Evolutionary conservation across 257 asterid genomes (phyloP), one percentile per base, ranked within the genome.

Genomic region (Hygrophila difformis): DNA sequence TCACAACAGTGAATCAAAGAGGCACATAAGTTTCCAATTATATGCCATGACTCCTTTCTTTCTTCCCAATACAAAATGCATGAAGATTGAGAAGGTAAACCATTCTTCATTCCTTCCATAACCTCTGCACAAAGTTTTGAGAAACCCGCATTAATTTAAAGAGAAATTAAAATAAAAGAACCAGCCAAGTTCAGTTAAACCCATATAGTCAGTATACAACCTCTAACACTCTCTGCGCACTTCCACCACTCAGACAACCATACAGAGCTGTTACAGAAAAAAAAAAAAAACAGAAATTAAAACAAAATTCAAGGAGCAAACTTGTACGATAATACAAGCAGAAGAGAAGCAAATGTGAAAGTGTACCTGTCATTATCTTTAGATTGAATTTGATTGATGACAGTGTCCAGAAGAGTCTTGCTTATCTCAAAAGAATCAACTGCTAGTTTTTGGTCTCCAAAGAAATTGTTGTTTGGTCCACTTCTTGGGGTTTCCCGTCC

Each of bases 171-270:
- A 51, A 26, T 5, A 11, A 47, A 38, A 47, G 55, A 6, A 11
- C 20, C 12, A 17, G 38, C 29, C 12, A 18, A 15, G 33, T 15
- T 17, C 53, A 40, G 55, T n/a, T n/a, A n/a, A n/a, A n/a, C n/a
- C n/a, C n/a, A n/a, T n/a, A n/a, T n/a, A n/a, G n/a, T n/a, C n/a
- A 46, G 40, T 61, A 56, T 18, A 56, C 66, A 21, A 63, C 72
- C 64, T 57, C 50, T 53, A 36, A 22, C 66, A 58, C 24, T 37
- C 67, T 47, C 72, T 44, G 72, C 64, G 53, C 69, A 67, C 72
- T 62, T 78, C 74, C 70, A 59, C 93, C 88, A 71, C 51, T 67
- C 78, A 47, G 65, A 51, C 54, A 76, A 72, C 86, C 80, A 76
- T 40, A 55, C 22, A 50, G 68, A 62, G 66, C 94, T 86, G 82